phyloP scores from a whole-genome alignment of 2,329 filamentous ascomycete genomes.

The Apiospora pterosperma region DNA sequence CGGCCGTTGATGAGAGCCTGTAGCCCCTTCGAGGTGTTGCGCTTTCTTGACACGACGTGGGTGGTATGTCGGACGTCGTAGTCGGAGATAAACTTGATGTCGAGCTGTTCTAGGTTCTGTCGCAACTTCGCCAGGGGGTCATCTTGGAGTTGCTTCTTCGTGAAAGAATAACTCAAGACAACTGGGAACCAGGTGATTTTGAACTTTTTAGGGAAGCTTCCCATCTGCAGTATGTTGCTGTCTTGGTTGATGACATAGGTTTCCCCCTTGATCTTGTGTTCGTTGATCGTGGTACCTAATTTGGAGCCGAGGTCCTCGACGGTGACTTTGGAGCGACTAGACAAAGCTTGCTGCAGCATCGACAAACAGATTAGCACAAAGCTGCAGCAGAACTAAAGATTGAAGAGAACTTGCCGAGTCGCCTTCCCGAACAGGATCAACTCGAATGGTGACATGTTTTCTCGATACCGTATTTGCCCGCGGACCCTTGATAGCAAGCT shows the following conservation, averaged over 20 bases:
- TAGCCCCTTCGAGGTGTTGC: slow-evolving; percentile 84
- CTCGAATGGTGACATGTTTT: slow-evolving; percentile 77
- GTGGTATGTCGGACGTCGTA: slow-evolving; percentile 72
- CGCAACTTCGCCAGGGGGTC: slow-evolving; percentile 62
- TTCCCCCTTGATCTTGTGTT: slow-evolving; percentile 62
- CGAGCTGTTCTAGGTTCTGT: slow-evolving; percentile 72
- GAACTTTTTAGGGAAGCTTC: slow-evolving; percentile 63
- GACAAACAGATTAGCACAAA: neutral
- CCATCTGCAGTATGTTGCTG: slow-evolving; percentile 67
- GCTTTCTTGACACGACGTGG: slow-evolving; percentile 83
- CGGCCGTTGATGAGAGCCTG: slow-evolving; percentile 81
- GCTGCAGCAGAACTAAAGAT: neutral
- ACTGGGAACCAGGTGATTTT: slow-evolving; percentile 75
- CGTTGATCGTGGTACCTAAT: slow-evolving; percentile 77
- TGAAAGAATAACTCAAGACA: slow-evolving; percentile 78
- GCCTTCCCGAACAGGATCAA: slow-evolving; percentile 61
- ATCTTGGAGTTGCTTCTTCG: slow-evolving; percentile 64
- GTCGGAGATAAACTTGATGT: slow-evolving; percentile 78
- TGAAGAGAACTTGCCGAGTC: slow-evolving; percentile 56
- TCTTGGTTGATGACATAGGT: slow-evolving; percentile 53
- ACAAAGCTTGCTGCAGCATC: slow-evolving; percentile 52
- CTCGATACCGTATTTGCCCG: slow-evolving; percentile 81
- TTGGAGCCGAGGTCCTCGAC: slow-evolving; percentile 82
- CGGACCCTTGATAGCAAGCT: slow-evolving; percentile 54
- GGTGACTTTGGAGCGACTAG: slow-evolving; percentile 64